phyloP scores from a whole-genome alignment of 305 asterid genomes.

The Fraxinus angustifolia region DNA sequence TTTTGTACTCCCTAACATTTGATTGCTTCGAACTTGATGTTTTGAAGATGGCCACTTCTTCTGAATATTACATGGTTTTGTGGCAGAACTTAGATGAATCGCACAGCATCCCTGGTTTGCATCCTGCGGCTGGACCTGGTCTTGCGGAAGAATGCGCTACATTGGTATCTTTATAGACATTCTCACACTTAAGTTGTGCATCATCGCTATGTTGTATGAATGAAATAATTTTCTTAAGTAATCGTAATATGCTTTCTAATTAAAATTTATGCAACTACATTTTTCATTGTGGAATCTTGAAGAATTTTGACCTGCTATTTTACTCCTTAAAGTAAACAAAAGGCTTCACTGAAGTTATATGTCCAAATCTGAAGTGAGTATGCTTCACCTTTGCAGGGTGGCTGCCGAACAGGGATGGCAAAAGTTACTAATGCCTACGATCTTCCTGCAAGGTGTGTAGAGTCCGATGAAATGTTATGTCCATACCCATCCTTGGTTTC shows the following conservation, averaged over 20 bases:
- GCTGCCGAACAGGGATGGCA: constrained; percentile 94
- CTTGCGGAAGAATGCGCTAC: constrained; percentile 87
- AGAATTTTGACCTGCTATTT: neutral
- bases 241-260: neutral
- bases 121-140: constrained; percentile 92
- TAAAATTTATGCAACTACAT: constrained; percentile 7
- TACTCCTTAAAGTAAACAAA: constrained; percentile 6
- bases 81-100: constrained; percentile 84
- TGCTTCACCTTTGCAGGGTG: constrained; percentile 55
- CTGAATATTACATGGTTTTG: constrained; percentile 19
- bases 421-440: constrained; percentile 77
- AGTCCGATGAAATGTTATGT: constrained; percentile 4
- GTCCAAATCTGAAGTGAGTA: constrained; percentile 8
- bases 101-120: constrained; percentile 90
- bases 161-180: constrained; percentile 40
- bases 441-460: constrained; percentile 78
- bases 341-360: neutral
- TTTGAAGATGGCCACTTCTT: constrained; percentile 6
- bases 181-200: constrained; percentile 2
- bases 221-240: neutral
- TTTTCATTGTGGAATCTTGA: constrained; percentile 1
- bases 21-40: constrained; percentile 1
- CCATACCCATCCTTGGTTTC: neutral
- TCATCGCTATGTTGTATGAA: neutral
- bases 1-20: neutral